Conservation (phyloP, 1,284 basidiomycete genomes). For the Ceratobasidium sp. region DNA sequence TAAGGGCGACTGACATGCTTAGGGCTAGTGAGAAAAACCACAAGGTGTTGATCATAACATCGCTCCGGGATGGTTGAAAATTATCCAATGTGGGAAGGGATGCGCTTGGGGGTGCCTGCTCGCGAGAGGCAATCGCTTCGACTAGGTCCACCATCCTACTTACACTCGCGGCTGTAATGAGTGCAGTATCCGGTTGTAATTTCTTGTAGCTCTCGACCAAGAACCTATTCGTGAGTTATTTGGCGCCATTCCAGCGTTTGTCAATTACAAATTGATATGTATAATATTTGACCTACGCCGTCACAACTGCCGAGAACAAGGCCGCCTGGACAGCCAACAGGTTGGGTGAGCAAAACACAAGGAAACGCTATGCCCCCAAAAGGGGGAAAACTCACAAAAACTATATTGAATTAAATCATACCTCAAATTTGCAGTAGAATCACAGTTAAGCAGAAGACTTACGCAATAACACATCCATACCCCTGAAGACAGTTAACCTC, state of each 20-base stretch:
- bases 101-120: not conserved
- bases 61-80: conserved; percentile 3
- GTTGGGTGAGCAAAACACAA: too few relatives aligned
- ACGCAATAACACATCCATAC: conserved; percentile 28
- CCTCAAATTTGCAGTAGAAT: not conserved
- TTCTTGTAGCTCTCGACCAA: conserved; percentile 19
- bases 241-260: not conserved
- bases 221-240: conserved; percentile 2
- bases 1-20: conserved; percentile 16
- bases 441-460: not conserved
- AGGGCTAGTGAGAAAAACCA: conserved; percentile 24
- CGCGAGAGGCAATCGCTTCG: not conserved
- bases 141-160: not conserved
- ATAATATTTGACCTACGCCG: conserved; percentile 1
- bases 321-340: not conserved
- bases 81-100: not conserved
- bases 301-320: conserved; percentile 22
- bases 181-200: not conserved
- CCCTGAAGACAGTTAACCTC: not conserved
- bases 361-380: too few relatives aligned
- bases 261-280: too few relatives aligned
- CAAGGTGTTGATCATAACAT: not conserved
- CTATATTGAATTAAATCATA: not conserved
- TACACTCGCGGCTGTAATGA: not conserved
- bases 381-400: not conserved